Evolutionary conservation across 768 basidiomycete species (phyloP).

Genomic region (Phaeotremella fagi): DNA sequence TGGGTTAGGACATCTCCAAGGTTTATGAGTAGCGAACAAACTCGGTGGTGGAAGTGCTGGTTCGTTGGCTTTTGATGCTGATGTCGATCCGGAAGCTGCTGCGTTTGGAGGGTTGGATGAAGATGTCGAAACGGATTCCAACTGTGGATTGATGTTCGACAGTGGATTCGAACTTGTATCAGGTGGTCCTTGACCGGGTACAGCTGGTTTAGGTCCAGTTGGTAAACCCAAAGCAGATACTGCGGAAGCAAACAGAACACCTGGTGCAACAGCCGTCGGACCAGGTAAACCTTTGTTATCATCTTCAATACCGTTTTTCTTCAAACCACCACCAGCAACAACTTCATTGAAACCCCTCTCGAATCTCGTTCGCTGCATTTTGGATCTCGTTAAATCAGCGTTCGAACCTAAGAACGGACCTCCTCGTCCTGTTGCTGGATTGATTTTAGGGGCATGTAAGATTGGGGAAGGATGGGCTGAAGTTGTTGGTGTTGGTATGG

Average conservation of each 20-base stretch:
- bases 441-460: constrained; percentile 31
- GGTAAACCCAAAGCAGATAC: constrained; percentile 34
- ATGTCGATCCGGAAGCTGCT: constrained; percentile 8
- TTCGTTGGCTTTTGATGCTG: constrained; percentile 7
- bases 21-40: constrained; percentile 44
- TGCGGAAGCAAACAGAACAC: constrained; percentile 33
- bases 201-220: constrained; percentile 21
- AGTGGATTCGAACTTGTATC: not conserved
- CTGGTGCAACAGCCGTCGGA: constrained; percentile 39
- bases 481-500: constrained; percentile 32
- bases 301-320: constrained; percentile 1
- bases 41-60: constrained; percentile 37
- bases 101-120: not conserved
- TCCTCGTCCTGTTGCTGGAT: constrained; percentile 11
- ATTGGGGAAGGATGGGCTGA: constrained; percentile 37
- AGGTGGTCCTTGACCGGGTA: constrained; percentile 6
- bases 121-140: not conserved
- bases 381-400: constrained; percentile 3
- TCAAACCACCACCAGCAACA: constrained; percentile 22
- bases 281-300: constrained; percentile 2
- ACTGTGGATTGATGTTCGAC: not conserved
- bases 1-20: constrained; percentile 73
- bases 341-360: constrained; percentile 43
- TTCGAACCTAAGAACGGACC: constrained; percentile 21
- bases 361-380: constrained; percentile 25